A percentile compares a stretch with the other conserved stretches of the same genome.
Conservation (phyloP, 2,329 filamentous ascomycete genomes). For the Tothia fuscella region DNA sequence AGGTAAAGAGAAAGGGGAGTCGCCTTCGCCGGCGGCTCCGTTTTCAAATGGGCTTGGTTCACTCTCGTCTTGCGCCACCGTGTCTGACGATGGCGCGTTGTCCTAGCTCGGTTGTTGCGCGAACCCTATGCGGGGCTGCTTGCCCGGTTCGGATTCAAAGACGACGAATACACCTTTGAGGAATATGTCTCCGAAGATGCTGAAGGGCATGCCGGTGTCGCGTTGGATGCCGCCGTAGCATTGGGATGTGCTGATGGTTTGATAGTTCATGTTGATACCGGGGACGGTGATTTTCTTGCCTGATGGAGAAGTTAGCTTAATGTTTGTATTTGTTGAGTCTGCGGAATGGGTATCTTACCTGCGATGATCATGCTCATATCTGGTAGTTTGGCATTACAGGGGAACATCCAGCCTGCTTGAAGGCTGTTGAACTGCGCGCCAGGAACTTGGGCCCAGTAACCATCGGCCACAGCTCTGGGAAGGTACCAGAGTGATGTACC, state of each 20-base stretch:
- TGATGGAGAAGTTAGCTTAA: neutral
- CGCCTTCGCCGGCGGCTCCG: neutral
- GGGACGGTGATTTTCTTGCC: neutral
- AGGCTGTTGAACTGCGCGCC: conserved; percentile 36
- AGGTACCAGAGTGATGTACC: conserved; percentile 56
- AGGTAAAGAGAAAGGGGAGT: neutral
- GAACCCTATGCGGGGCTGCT: conserved; percentile 32
- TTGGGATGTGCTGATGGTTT: conserved; percentile 6
- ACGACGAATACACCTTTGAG: conserved; percentile 67
- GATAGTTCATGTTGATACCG: conserved; percentile 5
- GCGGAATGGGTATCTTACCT: too few relatives aligned
- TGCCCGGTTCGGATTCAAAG: conserved; percentile 42
- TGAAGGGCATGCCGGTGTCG: conserved; percentile 44
- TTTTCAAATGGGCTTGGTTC: conserved; percentile 6
- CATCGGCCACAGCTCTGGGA: conserved; percentile 39
- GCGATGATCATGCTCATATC: conserved; percentile 41
- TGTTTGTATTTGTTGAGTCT: conserved; percentile 39
- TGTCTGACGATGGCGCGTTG: conserved; percentile 2
- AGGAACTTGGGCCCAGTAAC: conserved; percentile 48
- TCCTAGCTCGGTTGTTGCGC: conserved; percentile 25
- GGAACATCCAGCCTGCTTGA: conserved; percentile 45
- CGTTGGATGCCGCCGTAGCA: conserved; percentile 72
- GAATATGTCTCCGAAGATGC: conserved; percentile 68
- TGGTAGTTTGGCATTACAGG: conserved; percentile 38
- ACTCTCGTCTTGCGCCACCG: conserved; percentile 5